Evolutionary conservation across 352 stramenopile species (phyloP), one percentile per base, ranked within the genome.

Genomic region (Phytopythium montanum): DNA sequence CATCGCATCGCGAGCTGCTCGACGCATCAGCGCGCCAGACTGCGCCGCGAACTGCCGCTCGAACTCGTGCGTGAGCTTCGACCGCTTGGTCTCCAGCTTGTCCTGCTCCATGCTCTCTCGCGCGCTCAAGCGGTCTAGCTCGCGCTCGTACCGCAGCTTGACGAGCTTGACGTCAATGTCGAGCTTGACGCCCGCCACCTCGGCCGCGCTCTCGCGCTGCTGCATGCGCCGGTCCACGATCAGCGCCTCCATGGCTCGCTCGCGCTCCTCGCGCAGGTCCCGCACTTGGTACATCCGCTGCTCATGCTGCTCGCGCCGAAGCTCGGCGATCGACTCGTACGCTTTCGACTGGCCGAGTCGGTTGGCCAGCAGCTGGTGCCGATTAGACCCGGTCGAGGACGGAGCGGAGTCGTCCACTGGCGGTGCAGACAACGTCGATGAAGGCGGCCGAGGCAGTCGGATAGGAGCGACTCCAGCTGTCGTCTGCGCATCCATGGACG

Each of bases 101-200:
- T 90, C 76, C 13, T 65, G 61, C 59, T 92, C 79, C 19, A 87
- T 60, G 9, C 68, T 31, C 42, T 79, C 75, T 13, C 62, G 73
- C 5, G 64, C 60, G 16, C 75, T 57, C 0, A 92, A 57, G 33
- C 84, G 80, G 2, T 71, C 68, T 4, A 88, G 48, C 42, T 82
- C 73, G 25, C 66, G 76, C 52, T 78, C 73, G 60, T 87, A 92
- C n/a, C 66, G 70, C 39, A 81, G 70, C 25, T 78, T 74, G 31
- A 90, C 79, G 18, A 92, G 62, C 54, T 89, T 86, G 53, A 90
- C 79, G 55, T 87, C 69, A 26, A 90, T 77, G 13, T 87, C 77
- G 25, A 92, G 62, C 55, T 84, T 79, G 33, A 83, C 77, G 1
- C 69, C 71, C 2, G 81, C 76, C n/a, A 80, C 56, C 55, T 85